These are phyloP conservation scores for Annona cherimola DNA, from an alignment of 164 flowering plant genomes.

Conservation along the genomic window DNA sequence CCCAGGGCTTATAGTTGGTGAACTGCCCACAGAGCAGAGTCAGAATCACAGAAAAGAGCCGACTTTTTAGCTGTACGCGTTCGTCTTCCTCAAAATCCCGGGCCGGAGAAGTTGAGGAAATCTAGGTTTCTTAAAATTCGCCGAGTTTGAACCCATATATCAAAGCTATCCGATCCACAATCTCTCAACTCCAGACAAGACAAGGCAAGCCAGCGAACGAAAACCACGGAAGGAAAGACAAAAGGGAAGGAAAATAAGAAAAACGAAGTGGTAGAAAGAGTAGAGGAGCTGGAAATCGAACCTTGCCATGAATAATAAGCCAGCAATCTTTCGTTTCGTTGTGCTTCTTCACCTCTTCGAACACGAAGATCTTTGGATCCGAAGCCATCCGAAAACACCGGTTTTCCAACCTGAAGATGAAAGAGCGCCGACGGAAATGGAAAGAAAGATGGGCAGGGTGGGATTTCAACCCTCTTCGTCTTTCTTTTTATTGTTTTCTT, in stretches of 20 bases:
- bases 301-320: slow-evolving; percentile 84
- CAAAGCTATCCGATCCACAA: too few species aligned
- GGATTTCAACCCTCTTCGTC: neutral
- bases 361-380: slow-evolving; percentile 43
- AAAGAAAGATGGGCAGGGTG: neutral
- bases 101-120: too few species aligned
- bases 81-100: too few species aligned
- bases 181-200: neutral
- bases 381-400: slow-evolving; percentile 10
- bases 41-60: too few species aligned
- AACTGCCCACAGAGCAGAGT: too few species aligned
- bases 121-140: too few species aligned
- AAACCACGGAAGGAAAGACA: neutral
- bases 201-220: neutral
- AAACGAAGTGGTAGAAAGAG: neutral
- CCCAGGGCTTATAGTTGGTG: too few species aligned
- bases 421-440: neutral
- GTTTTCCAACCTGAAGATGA: neutral
- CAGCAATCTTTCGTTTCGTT: slow-evolving; percentile 72
- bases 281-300: slow-evolving; percentile 3
- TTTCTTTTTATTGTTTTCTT: neutral
- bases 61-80: too few species aligned
- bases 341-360: slow-evolving; percentile 72
- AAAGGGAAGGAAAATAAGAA: neutral
- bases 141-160: too few species aligned